Percentiles rank a stretch among this genome's conserved stretches.
Conservation (phyloP, 2,329 filamentous ascomycete species). For the Geosmithia putterillii region DNA sequence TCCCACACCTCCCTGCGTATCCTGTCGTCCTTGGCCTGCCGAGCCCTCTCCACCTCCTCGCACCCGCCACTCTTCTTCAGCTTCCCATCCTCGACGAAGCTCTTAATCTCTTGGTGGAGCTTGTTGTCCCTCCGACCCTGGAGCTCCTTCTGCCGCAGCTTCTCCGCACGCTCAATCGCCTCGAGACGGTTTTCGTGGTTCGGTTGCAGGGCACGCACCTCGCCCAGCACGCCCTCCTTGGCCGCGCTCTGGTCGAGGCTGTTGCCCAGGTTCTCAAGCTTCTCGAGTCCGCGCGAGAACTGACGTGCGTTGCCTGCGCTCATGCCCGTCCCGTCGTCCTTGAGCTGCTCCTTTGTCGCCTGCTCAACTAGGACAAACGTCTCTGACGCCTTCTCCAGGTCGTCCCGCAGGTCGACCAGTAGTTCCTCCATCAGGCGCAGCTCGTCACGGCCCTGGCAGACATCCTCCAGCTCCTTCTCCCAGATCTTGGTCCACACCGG, state of each 20-base stretch:
- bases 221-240: slow-evolving; percentile 83
- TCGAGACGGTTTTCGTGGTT: slow-evolving; percentile 91
- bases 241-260: slow-evolving; percentile 62
- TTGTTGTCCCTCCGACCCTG: slow-evolving; percentile 61
- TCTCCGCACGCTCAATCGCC: slow-evolving; percentile 94
- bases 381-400: slow-evolving; percentile 86
- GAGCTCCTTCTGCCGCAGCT: slow-evolving; percentile 78
- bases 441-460: slow-evolving; percentile 90
- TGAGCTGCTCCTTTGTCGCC: slow-evolving; percentile 95
- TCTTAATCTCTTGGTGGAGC: slow-evolving; percentile 73
- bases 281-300: slow-evolving; percentile 40
- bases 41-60: slow-evolving; percentile 80
- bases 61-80: slow-evolving; percentile 93
- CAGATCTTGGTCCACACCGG: slow-evolving; percentile 98
- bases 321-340: slow-evolving; percentile 47
- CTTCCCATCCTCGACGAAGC: slow-evolving; percentile 80
- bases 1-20: slow-evolving; percentile 72
- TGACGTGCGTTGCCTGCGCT: slow-evolving; percentile 39
- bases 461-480: slow-evolving; percentile 93
- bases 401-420: slow-evolving; percentile 81
- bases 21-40: slow-evolving; percentile 76
- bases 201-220: slow-evolving; percentile 84
- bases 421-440: slow-evolving; percentile 95
- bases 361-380: slow-evolving; percentile 94
- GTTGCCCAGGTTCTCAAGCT: slow-evolving; percentile 38